Evolutionary conservation across 2,329 filamentous ascomycete species (phyloP), one percentile per base, ranked within the genome.

Genomic region (Trichoderma koningiopsis): DNA sequence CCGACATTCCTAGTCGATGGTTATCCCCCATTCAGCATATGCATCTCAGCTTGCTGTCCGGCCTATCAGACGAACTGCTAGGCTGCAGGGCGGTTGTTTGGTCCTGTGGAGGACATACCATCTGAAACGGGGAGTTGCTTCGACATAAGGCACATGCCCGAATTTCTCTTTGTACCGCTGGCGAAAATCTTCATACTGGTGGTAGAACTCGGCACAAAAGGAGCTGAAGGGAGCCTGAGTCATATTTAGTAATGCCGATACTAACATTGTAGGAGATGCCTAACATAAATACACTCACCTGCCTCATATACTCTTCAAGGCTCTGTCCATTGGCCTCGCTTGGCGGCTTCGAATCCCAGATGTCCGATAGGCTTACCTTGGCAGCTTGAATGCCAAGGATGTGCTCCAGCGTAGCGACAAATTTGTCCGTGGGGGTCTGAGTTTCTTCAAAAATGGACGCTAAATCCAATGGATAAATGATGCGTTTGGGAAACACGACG

Each of bases 161-260:
- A 77, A 76, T 24, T 72, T 73, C 33, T 72, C 33, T 13, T 53
- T 43, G 40, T 78, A 81, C 0, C 70, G 70, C 0, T 69, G 31
- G 27, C 75, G 72, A 33, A 81, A 81, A 0, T 65, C 55, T 19
- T 75, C 71, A 64, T 77, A 79, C 5, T 72, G 65, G 52, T 77
- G 73, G 62, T 76, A 79, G 63, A 78, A 79, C 8, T 78, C 78
- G 71, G 77, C 77, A 62, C 77, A 79, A 63, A 77, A 78, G 1
- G 74, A 74, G 2, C 70, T 68, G 35, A 78, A 79, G 0, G 76
- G 72, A 3, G 75, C 75, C 78, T 81, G 19, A 24, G 11, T 24
- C 47, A 31, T 22, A 33, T 24, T 52, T 2, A n/a, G 47, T 57
- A 52, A 49, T 49, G n/a, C 16, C 5, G 35, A 14, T 33, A 33